Evolutionary conservation across 108 stramenopile species (phyloP).

Genomic region (Skeletonema tropicum): DNA sequence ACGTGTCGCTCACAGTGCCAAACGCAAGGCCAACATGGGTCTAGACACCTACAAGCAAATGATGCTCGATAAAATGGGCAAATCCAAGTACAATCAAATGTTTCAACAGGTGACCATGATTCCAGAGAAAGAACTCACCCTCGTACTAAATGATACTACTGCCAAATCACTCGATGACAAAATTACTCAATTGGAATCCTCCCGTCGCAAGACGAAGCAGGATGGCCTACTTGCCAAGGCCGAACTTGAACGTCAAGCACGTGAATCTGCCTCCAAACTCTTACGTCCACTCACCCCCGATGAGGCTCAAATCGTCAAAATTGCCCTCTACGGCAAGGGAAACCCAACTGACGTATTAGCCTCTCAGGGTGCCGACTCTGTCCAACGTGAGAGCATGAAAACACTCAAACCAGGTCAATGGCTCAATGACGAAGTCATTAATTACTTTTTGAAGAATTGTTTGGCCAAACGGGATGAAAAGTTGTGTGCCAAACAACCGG

Average conservation of each 20-base stretch:
- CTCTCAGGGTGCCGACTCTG: conserved; percentile 66
- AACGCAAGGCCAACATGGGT: neutral
- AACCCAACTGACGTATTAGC: conserved; percentile 61
- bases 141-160: neutral
- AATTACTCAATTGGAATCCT: neutral
- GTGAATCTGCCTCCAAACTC: conserved; percentile 54
- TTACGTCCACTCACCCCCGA: conserved; percentile 70
- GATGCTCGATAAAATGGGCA: neutral
- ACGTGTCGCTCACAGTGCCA: neutral
- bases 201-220: neutral
- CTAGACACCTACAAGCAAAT: neutral
- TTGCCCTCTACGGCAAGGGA: conserved; percentile 62
- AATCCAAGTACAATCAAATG: neutral
- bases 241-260: conserved; percentile 30
- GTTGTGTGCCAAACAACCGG: conserved; percentile 62
- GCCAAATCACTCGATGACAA: neutral
- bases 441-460: conserved; percentile 88
- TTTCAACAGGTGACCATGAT: neutral
- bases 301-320: conserved; percentile 58
- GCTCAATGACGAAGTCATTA: conserved; percentile 98
- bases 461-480: conserved; percentile 81
- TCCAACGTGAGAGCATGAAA: conserved; percentile 69
- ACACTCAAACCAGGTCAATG: conserved; percentile 79
- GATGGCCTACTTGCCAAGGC: neutral
- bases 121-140: neutral